Evolutionary conservation across 129 eudicot species (phyloP).

Genomic region (Oenanthe sinensis): DNA sequence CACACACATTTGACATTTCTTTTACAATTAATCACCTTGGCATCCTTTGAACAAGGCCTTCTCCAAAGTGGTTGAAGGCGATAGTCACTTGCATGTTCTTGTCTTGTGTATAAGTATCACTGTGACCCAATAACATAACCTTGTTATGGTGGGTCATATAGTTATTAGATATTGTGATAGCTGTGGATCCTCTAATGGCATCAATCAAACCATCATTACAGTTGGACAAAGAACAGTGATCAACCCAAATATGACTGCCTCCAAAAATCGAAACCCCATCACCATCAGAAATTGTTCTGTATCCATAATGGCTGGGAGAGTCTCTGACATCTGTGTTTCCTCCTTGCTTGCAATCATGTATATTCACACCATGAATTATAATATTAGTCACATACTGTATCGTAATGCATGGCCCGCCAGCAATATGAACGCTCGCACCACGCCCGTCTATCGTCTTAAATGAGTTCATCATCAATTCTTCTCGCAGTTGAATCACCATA

Average conservation of each 20-base stretch:
- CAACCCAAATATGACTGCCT: slow-evolving; percentile 84
- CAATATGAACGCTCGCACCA: slow-evolving; percentile 68
- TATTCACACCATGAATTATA: slow-evolving; percentile 69
- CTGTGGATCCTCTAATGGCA: slow-evolving; percentile 79
- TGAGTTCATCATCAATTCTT: slow-evolving; percentile 73
- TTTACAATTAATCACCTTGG: slow-evolving; percentile 50
- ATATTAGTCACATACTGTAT: slow-evolving; percentile 73
- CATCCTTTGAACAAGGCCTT: slow-evolving; percentile 87
- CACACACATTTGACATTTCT: background rate
- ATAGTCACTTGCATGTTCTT: slow-evolving; percentile 88
- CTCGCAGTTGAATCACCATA: slow-evolving; percentile 63
- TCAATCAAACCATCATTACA: slow-evolving; percentile 78
- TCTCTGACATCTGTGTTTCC: slow-evolving; percentile 72
- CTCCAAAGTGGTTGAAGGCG: slow-evolving; percentile 86
- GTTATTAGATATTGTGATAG: slow-evolving; percentile 76
- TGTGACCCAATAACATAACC: slow-evolving; percentile 84
- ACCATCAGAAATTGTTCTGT: slow-evolving; percentile 63
- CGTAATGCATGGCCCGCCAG: slow-evolving; percentile 88
- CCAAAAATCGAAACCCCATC: slow-evolving; percentile 81
- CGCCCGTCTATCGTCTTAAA: slow-evolving; percentile 88
- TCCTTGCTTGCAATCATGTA: slow-evolving; percentile 78
- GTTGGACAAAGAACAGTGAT: slow-evolving; percentile 81
- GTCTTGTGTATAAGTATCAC: slow-evolving; percentile 48
- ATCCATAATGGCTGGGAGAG: slow-evolving; percentile 74
- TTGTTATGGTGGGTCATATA: slow-evolving; percentile 80